Percentiles rank a stretch among this genome's conserved stretches.
Evolutionary conservation across 2,329 filamentous ascomycete genomes (phyloP).

Genomic region (Chrysoporthe deuterocubensis): DNA sequence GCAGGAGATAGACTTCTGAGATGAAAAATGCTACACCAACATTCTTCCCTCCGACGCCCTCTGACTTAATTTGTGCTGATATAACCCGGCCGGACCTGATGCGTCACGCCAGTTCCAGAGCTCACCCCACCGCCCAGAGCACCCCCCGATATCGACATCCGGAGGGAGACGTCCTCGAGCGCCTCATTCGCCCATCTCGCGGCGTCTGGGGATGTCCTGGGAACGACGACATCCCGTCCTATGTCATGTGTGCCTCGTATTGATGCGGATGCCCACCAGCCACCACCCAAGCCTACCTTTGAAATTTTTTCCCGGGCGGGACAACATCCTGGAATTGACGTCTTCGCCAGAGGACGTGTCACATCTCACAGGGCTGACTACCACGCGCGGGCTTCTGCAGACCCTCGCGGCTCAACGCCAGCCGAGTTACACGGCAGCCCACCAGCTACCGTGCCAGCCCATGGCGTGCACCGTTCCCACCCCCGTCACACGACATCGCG

Average conservation of each 20-base stretch:
- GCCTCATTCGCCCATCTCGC: background rate
- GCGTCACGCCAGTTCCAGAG: background rate
- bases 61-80: background rate
- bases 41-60: background rate
- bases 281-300: background rate
- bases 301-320: background rate
- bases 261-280: slow-evolving; percentile 17
- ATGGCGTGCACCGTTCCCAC: background rate
- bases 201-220: background rate
- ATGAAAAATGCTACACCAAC: slow-evolving; percentile 12
- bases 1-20: slow-evolving; percentile 25
- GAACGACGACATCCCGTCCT: background rate
- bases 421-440: slow-evolving; percentile 18
- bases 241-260: slow-evolving; percentile 26
- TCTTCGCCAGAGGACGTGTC: slow-evolving; percentile 15
- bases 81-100: background rate
- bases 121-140: background rate
- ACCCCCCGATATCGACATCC: background rate
- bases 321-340: background rate
- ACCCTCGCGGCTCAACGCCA: slow-evolving; percentile 10
- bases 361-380: slow-evolving; percentile 23
- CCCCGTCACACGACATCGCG: background rate
- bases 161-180: background rate
- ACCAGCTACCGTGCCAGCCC: background rate
- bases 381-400: background rate